Conservation (phyloP, 202 grass and related monocot species). For the Musa balbisiana region DNA sequence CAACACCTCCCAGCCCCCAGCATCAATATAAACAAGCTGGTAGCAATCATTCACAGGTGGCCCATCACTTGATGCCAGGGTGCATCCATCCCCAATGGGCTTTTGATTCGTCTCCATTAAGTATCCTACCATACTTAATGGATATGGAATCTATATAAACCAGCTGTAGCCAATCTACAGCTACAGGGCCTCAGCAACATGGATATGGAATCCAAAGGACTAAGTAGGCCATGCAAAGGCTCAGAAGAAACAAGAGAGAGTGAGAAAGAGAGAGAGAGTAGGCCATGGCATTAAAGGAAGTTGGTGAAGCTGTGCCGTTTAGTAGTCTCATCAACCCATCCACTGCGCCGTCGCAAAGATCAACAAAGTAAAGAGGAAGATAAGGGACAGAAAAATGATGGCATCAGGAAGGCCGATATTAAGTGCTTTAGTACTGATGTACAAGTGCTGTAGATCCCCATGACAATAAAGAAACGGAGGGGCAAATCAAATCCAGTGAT, state of each 20-base stretch:
- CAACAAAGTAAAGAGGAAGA: not conserved
- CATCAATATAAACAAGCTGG: not conserved
- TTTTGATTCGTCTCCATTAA: not conserved
- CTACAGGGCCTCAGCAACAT: not conserved
- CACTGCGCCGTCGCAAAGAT: not conserved
- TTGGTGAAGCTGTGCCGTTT: not conserved
- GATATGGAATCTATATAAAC: too few relatives aligned
- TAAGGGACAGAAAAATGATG: not conserved
- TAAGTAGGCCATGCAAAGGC: not conserved
- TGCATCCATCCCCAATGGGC: not conserved
- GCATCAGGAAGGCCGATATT: not conserved
- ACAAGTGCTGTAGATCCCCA: not conserved
- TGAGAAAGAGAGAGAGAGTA: not conserved
- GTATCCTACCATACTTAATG: not conserved
- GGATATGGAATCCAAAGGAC: not conserved
- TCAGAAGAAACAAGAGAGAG: not conserved
- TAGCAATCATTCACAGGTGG: not conserved
- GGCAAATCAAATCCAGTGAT: slow-evolving; percentile 1
- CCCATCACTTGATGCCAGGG: not conserved
- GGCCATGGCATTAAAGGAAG: not conserved
- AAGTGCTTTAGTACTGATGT: not conserved
- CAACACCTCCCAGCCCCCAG: not conserved
- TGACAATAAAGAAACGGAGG: slow-evolving; percentile 1
- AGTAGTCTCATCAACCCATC: not conserved
- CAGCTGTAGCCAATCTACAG: not conserved